These are phyloP conservation scores for Pascua guehoae DNA, from an alignment of 1,284 basidiomycete genomes.

Conservation along the genomic window DNA sequence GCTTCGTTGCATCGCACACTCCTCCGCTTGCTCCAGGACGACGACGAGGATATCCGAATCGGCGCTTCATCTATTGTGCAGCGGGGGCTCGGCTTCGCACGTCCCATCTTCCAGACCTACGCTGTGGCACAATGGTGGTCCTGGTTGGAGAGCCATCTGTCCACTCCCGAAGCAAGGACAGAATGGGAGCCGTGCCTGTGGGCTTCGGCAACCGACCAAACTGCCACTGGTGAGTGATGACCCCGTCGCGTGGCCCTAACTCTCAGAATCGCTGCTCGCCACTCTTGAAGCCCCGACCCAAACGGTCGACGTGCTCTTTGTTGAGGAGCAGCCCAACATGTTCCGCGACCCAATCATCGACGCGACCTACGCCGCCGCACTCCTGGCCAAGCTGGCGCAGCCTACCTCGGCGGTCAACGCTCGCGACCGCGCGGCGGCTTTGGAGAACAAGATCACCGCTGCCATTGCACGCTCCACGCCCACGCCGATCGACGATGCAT, in stretches of 20 bases:
- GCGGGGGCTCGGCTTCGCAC: slow-evolving; percentile 14
- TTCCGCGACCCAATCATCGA: slow-evolving; percentile 39
- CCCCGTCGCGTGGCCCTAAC: no score
- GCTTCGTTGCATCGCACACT: slow-evolving; percentile 18
- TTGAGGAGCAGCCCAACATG: slow-evolving; percentile 44
- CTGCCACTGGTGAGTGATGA: slow-evolving; percentile 21
- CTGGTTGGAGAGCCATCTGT: slow-evolving; percentile 17
- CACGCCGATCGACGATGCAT: no score
- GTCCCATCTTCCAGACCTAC: slow-evolving; percentile 21
- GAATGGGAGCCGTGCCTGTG: slow-evolving; percentile 31
- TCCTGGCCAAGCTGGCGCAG: slow-evolving; percentile 9
- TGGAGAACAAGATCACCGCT: no score
- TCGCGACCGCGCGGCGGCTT: no score
- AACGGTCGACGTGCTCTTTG: slow-evolving; percentile 34
- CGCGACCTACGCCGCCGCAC: slow-evolving; percentile 18
- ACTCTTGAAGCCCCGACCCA: neutral
- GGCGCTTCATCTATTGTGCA: slow-evolving; percentile 27
- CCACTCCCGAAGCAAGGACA: neutral
- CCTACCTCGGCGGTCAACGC: no score
- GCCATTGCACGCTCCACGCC: no score
- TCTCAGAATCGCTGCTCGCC: neutral
- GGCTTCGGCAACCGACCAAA: slow-evolving; percentile 10
- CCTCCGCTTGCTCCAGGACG: slow-evolving; percentile 38
- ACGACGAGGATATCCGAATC: slow-evolving; percentile 39
- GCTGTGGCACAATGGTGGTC: slow-evolving; percentile 36